Percentiles rank a stretch among this genome's conserved stretches.
Conservation (phyloP, 176 grass and related monocot species). For the Carex scoparia region DNA sequence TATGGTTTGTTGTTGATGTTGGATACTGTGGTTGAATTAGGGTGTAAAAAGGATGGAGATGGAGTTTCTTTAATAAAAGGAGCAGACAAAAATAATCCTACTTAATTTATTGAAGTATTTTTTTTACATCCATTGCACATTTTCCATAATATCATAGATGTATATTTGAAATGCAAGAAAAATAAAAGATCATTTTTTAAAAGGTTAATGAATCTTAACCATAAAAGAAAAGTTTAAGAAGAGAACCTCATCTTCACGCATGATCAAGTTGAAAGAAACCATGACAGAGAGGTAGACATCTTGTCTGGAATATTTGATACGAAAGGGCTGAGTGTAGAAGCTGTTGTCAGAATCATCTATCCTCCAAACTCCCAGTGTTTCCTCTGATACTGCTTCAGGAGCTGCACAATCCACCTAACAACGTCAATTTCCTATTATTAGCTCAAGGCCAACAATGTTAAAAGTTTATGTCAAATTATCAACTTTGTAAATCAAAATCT, state of each 20-base stretch:
- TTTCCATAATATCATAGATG: not conserved
- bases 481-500: not conserved
- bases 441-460: slow-evolving; percentile 36
- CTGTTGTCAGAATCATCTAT: slow-evolving; percentile 81
- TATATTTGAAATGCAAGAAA: not conserved
- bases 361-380: slow-evolving; percentile 66
- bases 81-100: too few species aligned
- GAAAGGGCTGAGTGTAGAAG: slow-evolving; percentile 85
- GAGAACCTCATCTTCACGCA: slow-evolving; percentile 61
- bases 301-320: slow-evolving; percentile 84
- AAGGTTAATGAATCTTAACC: not conserved
- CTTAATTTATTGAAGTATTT: not conserved
- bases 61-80: too few species aligned
- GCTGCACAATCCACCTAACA: slow-evolving; percentile 85
- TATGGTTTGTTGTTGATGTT: not conserved
- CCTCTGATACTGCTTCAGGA: slow-evolving; percentile 52
- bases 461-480: not conserved
- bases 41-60: not conserved
- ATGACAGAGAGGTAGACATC: slow-evolving; percentile 84
- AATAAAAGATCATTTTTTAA: not conserved
- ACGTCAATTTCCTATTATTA: slow-evolving; percentile 73
- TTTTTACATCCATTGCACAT: not conserved
- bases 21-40: not conserved
- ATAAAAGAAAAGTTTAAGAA: slow-evolving; percentile 18
- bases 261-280: slow-evolving; percentile 85